Base-by-base conservation (phyloP, 176 grass and related monocot species). In the Aegilops longissima region DNA sequence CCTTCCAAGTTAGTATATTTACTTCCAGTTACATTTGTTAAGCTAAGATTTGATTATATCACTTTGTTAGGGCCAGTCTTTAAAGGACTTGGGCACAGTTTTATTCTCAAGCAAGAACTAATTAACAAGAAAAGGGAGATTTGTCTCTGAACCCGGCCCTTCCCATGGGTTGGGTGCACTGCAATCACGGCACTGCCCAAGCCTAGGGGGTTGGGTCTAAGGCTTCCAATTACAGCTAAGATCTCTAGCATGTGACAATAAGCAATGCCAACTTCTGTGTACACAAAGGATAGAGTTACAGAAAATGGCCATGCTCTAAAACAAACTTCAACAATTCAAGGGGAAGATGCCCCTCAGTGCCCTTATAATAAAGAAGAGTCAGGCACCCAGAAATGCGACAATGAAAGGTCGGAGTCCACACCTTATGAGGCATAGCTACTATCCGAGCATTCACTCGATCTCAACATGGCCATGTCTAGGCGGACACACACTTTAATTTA, bases 381-480 rank as follows among this genome's bases (percentile, higher is more conserved):
- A 58, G 54, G 17, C 18, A 21, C 54, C 54, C 6, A 58, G 54
- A 58, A 58, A 58, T 58, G 54, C 18, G 18, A 58, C 17, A 58
- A 58, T 0, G 0, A 58, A 58, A 58, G 54, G 54, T 20, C 18
- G 18, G 54, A 21, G 6, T 17, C 6, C 54, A 58, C 18, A 18
- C 54, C 18, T 58, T 58, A 8, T 58, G 54, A 58, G 54, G 54
- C 54, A 58, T 58, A 58, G 54, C 6, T 58, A 18, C 54, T 6
- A 18, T 58, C 54, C 54, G 17, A 58, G 54, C 54, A 58, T 58
- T 58, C 54, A 21, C 54, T 58, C 18, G 18, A 58, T 58, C 54
- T 58, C 18, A 58, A 80, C 40, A 63, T 35, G 27, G 40, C 27
- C 36, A 87, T 66, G 20, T 83, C 33, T 77, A 88, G 72, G 25